Conservation (phyloP, 345 rosid species). For the Moringa oleifera region DNA sequence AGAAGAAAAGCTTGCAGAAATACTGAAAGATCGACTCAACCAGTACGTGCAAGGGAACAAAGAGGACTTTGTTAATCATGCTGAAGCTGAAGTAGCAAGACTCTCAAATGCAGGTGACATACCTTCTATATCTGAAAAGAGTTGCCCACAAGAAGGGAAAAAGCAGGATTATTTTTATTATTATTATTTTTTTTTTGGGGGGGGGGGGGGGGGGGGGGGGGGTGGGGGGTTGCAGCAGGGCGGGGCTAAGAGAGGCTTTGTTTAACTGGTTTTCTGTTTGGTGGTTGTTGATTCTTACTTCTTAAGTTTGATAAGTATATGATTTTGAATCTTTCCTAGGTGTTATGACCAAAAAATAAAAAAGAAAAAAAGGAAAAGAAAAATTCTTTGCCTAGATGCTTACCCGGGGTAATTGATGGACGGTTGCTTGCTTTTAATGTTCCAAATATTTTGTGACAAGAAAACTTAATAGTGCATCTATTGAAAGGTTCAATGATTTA, state of each 20-base stretch:
- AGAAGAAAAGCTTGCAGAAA: constrained; percentile 82
- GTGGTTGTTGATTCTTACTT: no score
- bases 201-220: background rate
- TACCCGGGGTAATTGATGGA: no score
- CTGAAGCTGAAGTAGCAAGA: constrained; percentile 81
- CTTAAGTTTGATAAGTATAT: no score
- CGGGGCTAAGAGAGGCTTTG: no score
- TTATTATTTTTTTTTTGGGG: background rate
- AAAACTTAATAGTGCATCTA: background rate
- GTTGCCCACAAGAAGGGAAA: background rate
- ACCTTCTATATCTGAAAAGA: constrained; percentile 1
- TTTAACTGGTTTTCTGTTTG: no score
- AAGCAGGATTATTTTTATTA: background rate
- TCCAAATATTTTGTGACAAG: background rate
- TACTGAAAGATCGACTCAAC: constrained; percentile 65
- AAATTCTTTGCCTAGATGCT: no score
- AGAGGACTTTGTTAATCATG: constrained; percentile 57
- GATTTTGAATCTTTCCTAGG: no score
- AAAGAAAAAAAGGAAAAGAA: no score
- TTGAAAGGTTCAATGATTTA: no score
- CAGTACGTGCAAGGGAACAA: constrained; percentile 70
- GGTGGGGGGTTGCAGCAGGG: no score
- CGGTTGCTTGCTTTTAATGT: background rate
- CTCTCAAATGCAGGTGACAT: constrained; percentile 81
- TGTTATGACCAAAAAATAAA: no score